Evolutionary conservation across 768 basidiomycete genomes (phyloP), one percentile per base, ranked within the genome.

Genomic region (Roridomyces roridus): DNA sequence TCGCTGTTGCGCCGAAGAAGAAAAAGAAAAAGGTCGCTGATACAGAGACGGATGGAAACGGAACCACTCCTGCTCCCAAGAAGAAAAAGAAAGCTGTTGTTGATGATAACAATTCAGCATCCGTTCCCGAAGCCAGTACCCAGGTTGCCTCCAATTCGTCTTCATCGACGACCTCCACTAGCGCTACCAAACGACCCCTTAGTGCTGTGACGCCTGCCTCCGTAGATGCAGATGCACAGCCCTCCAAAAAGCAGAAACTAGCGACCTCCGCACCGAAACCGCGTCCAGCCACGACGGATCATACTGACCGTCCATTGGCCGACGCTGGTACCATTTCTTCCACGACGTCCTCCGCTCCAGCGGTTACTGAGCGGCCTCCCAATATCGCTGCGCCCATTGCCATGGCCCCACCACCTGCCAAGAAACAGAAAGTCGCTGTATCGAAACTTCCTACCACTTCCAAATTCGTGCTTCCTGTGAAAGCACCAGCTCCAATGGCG

Each of bases 211-310:
- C 31, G 31, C 31, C 31, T 15, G 15, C 31, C 15, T 8, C 31
- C 31, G 31, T 34, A 34, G 31, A 34, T 34, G 31, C 31, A 34
- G 31, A 34, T 34, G 31, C 31, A 11, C 31, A 34, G 31, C 31
- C 3, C 10, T 15, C 3, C 31, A 8, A 34, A 10, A 34, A 34
- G 31, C 31, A 15, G 10, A 35, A 17, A 2, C 5, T 37, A 20
- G 7, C 17, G 24, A 11, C 37, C 5, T 37, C 31, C 20, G 10
- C 11, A n/a, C 1, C 12, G 87, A 89, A 58, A 66, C 85, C 86
- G 68, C 85, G 77, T 25, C 84, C 86, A 65, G 91, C 88, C 64
- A 87, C 76, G 35, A 75, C 88, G n/a, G n/a, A n/a, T n/a, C n/a
- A n/a, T n/a, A n/a, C n/a, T n/a, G n/a, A n/a, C n/a, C n/a, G n/a